Base-by-base conservation (phyloP, 2,329 filamentous ascomycete species). In the Alternaria brassicae region DNA sequence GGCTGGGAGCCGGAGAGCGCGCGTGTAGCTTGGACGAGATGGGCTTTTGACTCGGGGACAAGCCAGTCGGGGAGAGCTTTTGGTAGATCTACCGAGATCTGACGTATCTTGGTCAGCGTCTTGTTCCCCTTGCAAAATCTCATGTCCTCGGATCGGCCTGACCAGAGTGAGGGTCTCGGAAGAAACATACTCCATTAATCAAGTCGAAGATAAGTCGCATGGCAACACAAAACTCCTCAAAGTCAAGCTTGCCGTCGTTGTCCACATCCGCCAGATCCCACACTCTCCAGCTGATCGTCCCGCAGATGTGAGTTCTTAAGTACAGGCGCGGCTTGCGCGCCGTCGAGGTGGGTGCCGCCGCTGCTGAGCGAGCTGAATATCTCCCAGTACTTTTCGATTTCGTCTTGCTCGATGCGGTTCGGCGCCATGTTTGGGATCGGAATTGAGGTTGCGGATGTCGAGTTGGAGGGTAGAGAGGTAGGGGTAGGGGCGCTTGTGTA, bases 241-340 rank as follows among this genome's bases (percentile, higher is more conserved):
- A 99, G 81, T 99, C 95, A 54, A 99, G 84, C 79, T 96, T 96
- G 64, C 95, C 95, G 82, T 99, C 95, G 71, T 93, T 93, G 80
- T 99, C 95, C 62, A 99, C 92, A 77, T 99, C 95, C 58, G 95
- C 92, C 63, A 99, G 85, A 75, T 99, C 95, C 95, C 95, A 99
- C 63, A 99, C 92, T 87, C 81, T 98, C 95, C n/a, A 99, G 89
- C 81, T 99, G 94, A 73, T 89, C 87, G 77, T 91, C 89, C 63
- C 86, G 83, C 62, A 92, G 81, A 70, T 88, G 87, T 65, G 86
- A 89, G 82, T 91, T 91, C 79, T 90, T 89, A 72, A 92, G 84
- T 28, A 91, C 88, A 13, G 86, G 85, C 44, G 89, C 89, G 32
- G 89, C 89, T 76, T 91, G 88, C 54, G 83, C 82, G 76, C 89